These are phyloP conservation scores for Parathielavia hyrcaniae DNA, from an alignment of 495 filamentous ascomycete genomes.

Conservation along the genomic window DNA sequence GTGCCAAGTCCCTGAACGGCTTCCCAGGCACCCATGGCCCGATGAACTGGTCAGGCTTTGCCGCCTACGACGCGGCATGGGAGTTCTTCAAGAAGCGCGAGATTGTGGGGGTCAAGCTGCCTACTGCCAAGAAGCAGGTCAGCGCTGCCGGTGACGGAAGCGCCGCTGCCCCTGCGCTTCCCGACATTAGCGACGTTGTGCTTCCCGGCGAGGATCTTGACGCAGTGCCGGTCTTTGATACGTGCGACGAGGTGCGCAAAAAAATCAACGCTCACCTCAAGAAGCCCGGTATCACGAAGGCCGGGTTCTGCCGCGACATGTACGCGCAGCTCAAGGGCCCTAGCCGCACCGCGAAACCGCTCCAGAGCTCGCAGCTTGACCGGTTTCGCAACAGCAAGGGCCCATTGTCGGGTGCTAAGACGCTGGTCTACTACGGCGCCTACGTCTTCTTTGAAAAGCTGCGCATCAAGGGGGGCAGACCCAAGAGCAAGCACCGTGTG, in stretches of 20 bases:
- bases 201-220: constrained; percentile 41
- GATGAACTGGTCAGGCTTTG: constrained; percentile 27
- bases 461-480: constrained; percentile 48
- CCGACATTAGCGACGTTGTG: constrained; percentile 35
- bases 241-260: constrained; percentile 51
- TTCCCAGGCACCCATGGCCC: constrained; percentile 38
- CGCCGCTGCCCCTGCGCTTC: constrained; percentile 9
- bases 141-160: constrained; percentile 5
- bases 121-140: constrained; percentile 29
- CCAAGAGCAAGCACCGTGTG: constrained; percentile 47
- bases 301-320: constrained; percentile 48
- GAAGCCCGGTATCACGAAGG: constrained; percentile 45
- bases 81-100: constrained; percentile 36
- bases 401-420: constrained; percentile 37
- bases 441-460: constrained; percentile 59
- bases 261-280: constrained; percentile 50
- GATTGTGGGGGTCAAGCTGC: constrained; percentile 27
- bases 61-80: constrained; percentile 29
- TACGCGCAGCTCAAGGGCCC: constrained; percentile 27
- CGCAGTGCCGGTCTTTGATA: constrained; percentile 45
- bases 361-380: constrained; percentile 34
- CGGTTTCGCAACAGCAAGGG: constrained; percentile 49
- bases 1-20: constrained; percentile 26
- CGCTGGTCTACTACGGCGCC: constrained; percentile 43
- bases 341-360: constrained; percentile 17